Evolutionary conservation across 2,329 filamentous ascomycete species (phyloP).

Genomic region (Raffaelea albimanens): DNA sequence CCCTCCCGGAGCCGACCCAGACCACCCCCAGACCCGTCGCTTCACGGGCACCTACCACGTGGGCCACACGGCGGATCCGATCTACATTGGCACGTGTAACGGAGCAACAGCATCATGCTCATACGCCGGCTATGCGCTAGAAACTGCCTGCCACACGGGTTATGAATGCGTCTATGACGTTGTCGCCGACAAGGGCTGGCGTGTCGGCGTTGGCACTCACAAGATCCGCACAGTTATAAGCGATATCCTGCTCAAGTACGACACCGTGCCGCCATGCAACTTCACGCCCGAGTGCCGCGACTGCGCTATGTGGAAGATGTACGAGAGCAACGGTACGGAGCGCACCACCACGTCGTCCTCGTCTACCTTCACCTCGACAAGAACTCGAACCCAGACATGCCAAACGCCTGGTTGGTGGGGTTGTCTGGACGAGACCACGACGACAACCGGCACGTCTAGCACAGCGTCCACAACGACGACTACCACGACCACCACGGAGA

Average conservation of each 20-base stretch:
- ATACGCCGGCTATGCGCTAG: constrained; percentile 85
- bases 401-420: constrained; percentile 89
- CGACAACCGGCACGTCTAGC: constrained; percentile 28
- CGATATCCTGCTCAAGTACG: constrained; percentile 78
- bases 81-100: constrained; percentile 88
- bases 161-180: constrained; percentile 87
- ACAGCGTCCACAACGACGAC: constrained; percentile 33
- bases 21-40: constrained; percentile 58
- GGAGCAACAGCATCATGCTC: constrained; percentile 82
- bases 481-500: constrained; percentile 26
- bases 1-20: constrained; percentile 68
- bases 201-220: constrained; percentile 83
- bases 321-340: constrained; percentile 81
- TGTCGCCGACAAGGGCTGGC: constrained; percentile 83
- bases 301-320: constrained; percentile 90
- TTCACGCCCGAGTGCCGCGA: constrained; percentile 75
- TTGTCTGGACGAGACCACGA: constrained; percentile 58
- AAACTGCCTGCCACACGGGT: constrained; percentile 86
- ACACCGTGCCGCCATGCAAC: constrained; percentile 67
- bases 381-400: constrained; percentile 74
- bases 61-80: constrained; percentile 89
- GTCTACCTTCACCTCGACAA: constrained; percentile 45
- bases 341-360: constrained; percentile 51
- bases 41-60: constrained; percentile 81
- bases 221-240: constrained; percentile 81